Evolutionary conservation across 108 stramenopile species (phyloP).

Genomic region (Schizochytrium sp.): DNA sequence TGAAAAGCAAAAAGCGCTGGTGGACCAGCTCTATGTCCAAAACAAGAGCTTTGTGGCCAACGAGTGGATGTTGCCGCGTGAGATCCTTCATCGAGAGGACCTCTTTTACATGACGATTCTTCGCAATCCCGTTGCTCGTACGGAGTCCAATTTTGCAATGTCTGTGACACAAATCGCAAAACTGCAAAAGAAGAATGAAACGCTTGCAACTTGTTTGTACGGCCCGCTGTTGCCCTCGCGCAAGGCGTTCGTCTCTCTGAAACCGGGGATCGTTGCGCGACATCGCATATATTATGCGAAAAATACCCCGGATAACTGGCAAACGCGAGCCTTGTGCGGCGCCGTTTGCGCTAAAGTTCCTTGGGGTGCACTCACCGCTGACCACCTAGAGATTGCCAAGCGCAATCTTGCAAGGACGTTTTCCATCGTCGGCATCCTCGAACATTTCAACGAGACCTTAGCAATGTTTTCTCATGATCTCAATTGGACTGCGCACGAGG

Average conservation of each 20-base stretch:
- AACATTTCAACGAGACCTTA: not conserved
- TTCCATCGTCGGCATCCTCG: not conserved
- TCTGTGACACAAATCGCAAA: not conserved
- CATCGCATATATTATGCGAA: not conserved
- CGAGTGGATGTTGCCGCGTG: not conserved
- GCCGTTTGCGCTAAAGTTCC: not conserved
- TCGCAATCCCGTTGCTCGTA: not conserved
- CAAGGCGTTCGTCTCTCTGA: too few relatives aligned
- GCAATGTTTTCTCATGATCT: not conserved
- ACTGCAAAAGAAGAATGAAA: too few relatives aligned
- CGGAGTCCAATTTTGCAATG: slow-evolving; percentile 3
- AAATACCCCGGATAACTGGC: not conserved
- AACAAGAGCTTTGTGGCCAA: not conserved
- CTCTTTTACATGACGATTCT: not conserved
- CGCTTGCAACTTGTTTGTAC: too few relatives aligned
- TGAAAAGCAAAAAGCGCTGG: not conserved
- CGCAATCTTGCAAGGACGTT: not conserved
- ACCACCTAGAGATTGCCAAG: not conserved
- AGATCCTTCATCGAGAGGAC: not conserved
- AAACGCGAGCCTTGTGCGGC: not conserved
- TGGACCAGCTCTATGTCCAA: not conserved
- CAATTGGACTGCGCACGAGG: not conserved
- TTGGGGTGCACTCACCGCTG: not conserved
- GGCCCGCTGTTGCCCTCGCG: too few relatives aligned
- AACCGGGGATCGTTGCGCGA: too few relatives aligned